A percentile compares a stretch with the other conserved stretches of the same genome.
phyloP scores from a whole-genome alignment of 768 basidiomycete genomes.

The Psilocybe azurescens region DNA sequence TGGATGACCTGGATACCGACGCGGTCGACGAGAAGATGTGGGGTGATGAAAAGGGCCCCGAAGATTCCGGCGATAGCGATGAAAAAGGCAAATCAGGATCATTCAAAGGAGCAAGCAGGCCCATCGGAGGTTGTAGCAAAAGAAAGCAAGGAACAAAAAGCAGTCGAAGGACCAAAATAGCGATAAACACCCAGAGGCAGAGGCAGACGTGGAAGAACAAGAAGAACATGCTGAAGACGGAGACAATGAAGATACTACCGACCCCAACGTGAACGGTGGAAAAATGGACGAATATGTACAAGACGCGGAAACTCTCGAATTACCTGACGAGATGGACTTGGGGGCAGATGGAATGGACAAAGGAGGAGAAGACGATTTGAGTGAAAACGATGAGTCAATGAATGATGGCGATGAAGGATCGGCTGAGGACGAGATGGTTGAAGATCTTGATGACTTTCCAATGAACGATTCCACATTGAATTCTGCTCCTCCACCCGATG shows the following conservation, averaged over 20 bases:
- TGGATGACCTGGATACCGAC: conserved; percentile 83
- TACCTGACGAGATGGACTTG: conserved; percentile 87
- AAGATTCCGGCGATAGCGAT: conserved; percentile 53
- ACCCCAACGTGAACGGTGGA: conserved; percentile 59
- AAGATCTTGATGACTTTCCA: conserved; percentile 27
- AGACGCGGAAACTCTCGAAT: conserved; percentile 83
- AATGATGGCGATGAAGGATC: conserved; percentile 38
- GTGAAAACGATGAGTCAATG: conserved; percentile 34
- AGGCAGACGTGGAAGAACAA: conserved; percentile 25
- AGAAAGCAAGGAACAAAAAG: conserved; percentile 54
- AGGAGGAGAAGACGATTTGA: conserved; percentile 31
- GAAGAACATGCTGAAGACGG: conserved; percentile 29
- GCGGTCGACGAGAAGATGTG: conserved; percentile 96
- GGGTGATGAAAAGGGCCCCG: conserved; percentile 79
- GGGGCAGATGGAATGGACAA: conserved; percentile 44
- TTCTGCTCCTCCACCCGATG: conserved; percentile 5
- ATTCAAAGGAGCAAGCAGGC: conserved; percentile 52
- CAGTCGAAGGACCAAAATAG: conserved; percentile 39
- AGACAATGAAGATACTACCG: conserved; percentile 45
- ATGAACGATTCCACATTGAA: conserved; percentile 9
- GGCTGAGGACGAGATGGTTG: conserved; percentile 37
- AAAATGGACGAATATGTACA: conserved; percentile 79
- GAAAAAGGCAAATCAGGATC: conserved; percentile 66
- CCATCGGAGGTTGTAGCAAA: conserved; percentile 81
- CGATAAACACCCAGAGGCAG: conserved; percentile 29